Evolutionary conservation across 768 basidiomycete species (phyloP), one percentile per base, ranked within the genome.

Genomic region (Kwoniella bestiolae): DNA sequence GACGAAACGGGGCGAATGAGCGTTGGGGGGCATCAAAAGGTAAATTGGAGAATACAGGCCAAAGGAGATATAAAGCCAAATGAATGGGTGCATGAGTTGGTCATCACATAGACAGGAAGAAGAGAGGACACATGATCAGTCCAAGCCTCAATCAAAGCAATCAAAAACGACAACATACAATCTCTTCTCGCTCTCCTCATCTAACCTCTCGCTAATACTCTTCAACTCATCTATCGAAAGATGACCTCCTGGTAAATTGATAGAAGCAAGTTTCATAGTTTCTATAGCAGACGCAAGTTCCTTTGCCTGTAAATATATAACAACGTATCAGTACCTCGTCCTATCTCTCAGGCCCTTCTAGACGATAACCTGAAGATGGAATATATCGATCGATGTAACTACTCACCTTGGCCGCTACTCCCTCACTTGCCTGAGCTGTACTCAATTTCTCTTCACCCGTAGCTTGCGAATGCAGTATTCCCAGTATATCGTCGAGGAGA

Each of bases 241-340:
- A 56, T 72, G 56, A 14, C 75, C 77, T 2, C 77, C 77, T 8
- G 75, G 75, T 28, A 79, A 26, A 16, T 56, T 34, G 52, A 71
- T 16, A 3, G 73, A 70, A 5, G 71, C 69, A 1, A 45, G 0
- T 46, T 70, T 66, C 75, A 79, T 79, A 31, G 26, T 35, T 38
- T 67, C 67, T 9, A 79, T 56, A 1, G 59, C 51, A 9, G 32
- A 25, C 3, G 65, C 57, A 2, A 79, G 53, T 41, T 75, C 68
- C 61, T 61, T 56, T 5, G 76, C 74, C 74, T 75, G 38, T n/a
- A n/a, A n/a, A n/a, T n/a, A n/a, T n/a, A n/a, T n/a, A n/a, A n/a
- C n/a, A n/a, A n/a, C n/a, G n/a, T n/a, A n/a, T n/a, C n/a, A n/a
- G n/a, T n/a, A n/a, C n/a, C n/a, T n/a, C n/a, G n/a, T n/a, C n/a